phyloP scores from a whole-genome alignment of 352 stramenopile species.

The Albugo laibachii region DNA sequence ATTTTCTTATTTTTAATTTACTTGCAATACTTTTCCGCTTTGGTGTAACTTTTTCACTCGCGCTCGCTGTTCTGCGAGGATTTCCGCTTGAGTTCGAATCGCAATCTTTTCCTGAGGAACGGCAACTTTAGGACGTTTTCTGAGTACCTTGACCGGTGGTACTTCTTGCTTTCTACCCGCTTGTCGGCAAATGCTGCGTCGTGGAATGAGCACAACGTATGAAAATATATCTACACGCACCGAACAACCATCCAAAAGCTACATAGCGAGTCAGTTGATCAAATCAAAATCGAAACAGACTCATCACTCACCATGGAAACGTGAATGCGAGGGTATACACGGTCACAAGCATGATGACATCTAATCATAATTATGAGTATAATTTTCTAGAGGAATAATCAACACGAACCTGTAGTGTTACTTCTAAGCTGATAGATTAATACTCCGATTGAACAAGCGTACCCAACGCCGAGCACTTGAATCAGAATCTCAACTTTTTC shows the following conservation, averaged over 20 bases:
- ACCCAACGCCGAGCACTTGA: slow-evolving; percentile 25
- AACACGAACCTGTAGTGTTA: slow-evolving; percentile 25
- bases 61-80: slow-evolving; percentile 50
- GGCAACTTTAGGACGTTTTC: slow-evolving; percentile 63
- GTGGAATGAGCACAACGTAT: slow-evolving; percentile 1
- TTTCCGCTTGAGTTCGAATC: slow-evolving; percentile 57
- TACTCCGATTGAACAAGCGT: slow-evolving; percentile 27
- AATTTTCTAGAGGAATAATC: neutral
- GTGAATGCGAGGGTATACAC: slow-evolving; percentile 73
- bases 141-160: slow-evolving; percentile 37
- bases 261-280: neutral
- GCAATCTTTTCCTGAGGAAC: slow-evolving; percentile 27
- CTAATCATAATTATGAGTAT: slow-evolving; percentile 7
- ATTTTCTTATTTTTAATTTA: slow-evolving; percentile 27
- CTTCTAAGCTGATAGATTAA: slow-evolving; percentile 31
- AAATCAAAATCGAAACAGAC: neutral
- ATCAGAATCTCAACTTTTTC: slow-evolving; percentile 54
- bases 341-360: slow-evolving; percentile 53
- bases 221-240: slow-evolving; percentile 7
- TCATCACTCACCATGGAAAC: slow-evolving; percentile 36
- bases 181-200: slow-evolving; percentile 22
- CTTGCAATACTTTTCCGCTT: slow-evolving; percentile 17
- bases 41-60: slow-evolving; percentile 34
- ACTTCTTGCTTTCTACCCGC: slow-evolving; percentile 30
- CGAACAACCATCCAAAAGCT: slow-evolving; percentile 65